Base-by-base conservation (phyloP, 2,329 filamentous ascomycete genomes). In the Mariannaea elegans region DNA sequence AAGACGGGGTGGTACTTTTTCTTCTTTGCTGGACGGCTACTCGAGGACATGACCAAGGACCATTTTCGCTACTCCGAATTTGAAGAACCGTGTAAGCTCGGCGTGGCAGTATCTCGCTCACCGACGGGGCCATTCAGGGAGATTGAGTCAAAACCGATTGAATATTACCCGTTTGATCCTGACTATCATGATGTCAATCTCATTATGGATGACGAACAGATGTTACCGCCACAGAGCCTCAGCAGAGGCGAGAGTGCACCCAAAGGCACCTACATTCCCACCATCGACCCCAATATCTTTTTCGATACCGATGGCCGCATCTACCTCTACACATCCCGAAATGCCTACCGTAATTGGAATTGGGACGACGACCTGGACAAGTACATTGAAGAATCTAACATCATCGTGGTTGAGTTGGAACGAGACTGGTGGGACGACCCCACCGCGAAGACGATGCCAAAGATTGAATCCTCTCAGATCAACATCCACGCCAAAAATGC, bases 211-310 rank as follows among this genome's bases (percentile, higher is more conserved):
- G 64, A 74, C 32, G 60, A 70, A 54, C 74, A 76, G 45, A 71
- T 73, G 74, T 58, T 72, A 14, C 74, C 74, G 1, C 74, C 74
- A 1, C 65, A 70, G 39, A 73, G 47, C 32, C 65, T 66, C 1
- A 59, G 61, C 3, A 39, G 73, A 18, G 74, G 74, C 1, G 42
- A 64, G 18, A 70, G 56, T 0, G 74, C 74, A 10, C 74, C 74
- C 0, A 75, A 65, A 55, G 74, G 74, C 13, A 76, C 74, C 1
- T 76, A 72, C 18, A 76, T 76, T 18, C 74, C 74, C 1, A 73
- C 71, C 4, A 81, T 83, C 7, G 81, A 83, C 51, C 76, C 79
- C 0, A 79, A 82, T 68, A 71, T 84, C n/a, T 78, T 83, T 38
- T 82, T 79, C 44, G 76, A 81, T 38, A 64, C 71, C 6, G 72